Evolutionary conservation across 257 asterid genomes (phyloP).

Genomic region (Asclepias syriaca): DNA sequence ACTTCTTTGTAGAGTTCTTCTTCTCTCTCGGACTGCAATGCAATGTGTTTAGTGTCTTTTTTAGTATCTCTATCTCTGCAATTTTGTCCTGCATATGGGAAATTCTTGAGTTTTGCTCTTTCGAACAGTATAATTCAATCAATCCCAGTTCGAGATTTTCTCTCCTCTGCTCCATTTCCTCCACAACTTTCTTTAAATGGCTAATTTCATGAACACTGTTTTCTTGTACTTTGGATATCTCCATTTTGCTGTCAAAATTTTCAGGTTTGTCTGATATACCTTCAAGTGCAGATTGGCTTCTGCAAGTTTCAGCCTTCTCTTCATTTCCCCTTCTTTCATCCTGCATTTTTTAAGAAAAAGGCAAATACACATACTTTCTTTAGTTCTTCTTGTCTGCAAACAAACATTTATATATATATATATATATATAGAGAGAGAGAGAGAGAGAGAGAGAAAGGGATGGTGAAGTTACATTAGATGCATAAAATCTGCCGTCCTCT

Average conservation of each 20-base stretch:
- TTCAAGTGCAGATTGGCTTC: neutral
- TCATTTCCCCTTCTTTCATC: slow-evolving; percentile 10
- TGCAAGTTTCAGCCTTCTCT: neutral
- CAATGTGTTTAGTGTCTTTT: neutral
- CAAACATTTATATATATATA: neutral
- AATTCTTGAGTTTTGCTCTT: slow-evolving; percentile 17
- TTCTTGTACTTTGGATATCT: neutral
- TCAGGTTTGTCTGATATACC: neutral
- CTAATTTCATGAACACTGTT: slow-evolving; percentile 8
- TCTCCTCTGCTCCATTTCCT: slow-evolving; percentile 10
- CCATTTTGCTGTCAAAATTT: slow-evolving; percentile 1
- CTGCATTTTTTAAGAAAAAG: slow-evolving; percentile 4
- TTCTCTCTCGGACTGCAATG: slow-evolving; percentile 6
- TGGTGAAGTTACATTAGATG: neutral
- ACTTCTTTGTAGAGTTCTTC: slow-evolving; percentile 1
- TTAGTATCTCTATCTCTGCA: slow-evolving; percentile 1
- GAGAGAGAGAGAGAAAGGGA: neutral
- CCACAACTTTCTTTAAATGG: slow-evolving; percentile 5
- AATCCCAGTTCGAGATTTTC: slow-evolving; percentile 8
- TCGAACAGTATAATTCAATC: slow-evolving; percentile 10
- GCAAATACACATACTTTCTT: neutral
- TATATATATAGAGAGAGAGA: neutral
- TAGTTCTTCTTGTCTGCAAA: neutral
- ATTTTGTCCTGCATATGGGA: slow-evolving; percentile 9
- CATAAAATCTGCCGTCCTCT: slow-evolving; percentile 9